phyloP scores from a whole-genome alignment of 495 filamentous ascomycete genomes.

The Xylaria grammica region DNA sequence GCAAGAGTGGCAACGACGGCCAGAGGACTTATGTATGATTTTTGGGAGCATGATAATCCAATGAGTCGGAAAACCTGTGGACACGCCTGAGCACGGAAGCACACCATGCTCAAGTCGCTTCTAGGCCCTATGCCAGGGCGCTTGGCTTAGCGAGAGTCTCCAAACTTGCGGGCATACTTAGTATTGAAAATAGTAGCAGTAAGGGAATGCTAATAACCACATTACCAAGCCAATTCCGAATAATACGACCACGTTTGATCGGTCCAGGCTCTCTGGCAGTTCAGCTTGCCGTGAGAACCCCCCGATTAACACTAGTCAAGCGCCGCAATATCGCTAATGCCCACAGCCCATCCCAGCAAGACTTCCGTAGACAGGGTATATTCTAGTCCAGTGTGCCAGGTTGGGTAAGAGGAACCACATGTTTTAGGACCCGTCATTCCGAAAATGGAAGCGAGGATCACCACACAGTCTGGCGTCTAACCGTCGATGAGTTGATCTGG shows the following conservation, averaged over 20 bases:
- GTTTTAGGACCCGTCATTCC: neutral
- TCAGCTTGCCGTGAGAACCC: constrained; percentile 14
- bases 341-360: constrained; percentile 6
- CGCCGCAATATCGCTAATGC: constrained; percentile 6
- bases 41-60: neutral
- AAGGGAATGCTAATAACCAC: neutral
- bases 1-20: neutral
- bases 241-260: constrained; percentile 14
- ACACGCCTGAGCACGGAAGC: neutral
- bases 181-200: constrained; percentile 8
- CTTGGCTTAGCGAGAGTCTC: neutral
- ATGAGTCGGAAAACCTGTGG: neutral
- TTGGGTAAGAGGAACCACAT: neutral
- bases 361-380: neutral
- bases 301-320: neutral
- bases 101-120: constrained; percentile 2
- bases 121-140: constrained; percentile 15
- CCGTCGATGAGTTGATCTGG: neutral
- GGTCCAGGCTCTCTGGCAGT: constrained; percentile 16
- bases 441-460: neutral
- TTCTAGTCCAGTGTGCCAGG: too few species aligned
- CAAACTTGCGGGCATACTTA: constrained; percentile 1
- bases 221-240: constrained; percentile 1
- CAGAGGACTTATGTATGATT: constrained; percentile 11
- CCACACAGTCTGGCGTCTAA: neutral